These are phyloP conservation scores for Tanacetum coccineum DNA, from an alignment of 129 eudicot species.

Conservation along the genomic window DNA sequence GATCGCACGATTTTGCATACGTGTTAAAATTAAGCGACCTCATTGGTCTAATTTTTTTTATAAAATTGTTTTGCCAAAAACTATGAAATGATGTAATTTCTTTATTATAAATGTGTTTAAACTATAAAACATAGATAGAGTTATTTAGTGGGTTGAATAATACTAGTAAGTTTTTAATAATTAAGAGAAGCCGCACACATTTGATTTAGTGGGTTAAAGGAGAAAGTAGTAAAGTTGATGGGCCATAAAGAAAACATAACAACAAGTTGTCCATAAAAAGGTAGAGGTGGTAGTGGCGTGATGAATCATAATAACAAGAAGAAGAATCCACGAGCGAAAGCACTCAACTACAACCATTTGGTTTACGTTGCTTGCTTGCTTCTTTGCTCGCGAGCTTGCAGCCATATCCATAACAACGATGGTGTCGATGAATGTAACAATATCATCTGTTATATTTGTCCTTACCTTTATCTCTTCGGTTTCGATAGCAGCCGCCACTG, in stretches of 20 bases:
- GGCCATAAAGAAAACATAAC: neutral
- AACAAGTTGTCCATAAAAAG: constrained; percentile 11
- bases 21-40: too few species aligned
- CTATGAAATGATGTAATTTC: too few species aligned
- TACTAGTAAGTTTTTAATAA: too few species aligned
- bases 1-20: too few species aligned
- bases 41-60: too few species aligned
- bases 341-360: neutral
- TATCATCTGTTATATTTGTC: constrained; percentile 17
- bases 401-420: constrained; percentile 13
- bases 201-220: neutral
- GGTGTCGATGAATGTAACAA: constrained; percentile 16
- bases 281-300: constrained; percentile 21
- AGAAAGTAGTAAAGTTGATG: constrained; percentile 6
- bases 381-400: constrained; percentile 27
- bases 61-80: too few species aligned
- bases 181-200: too few species aligned
- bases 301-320: neutral
- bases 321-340: neutral
- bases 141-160: too few species aligned
- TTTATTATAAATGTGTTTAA: too few species aligned
- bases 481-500: constrained; percentile 9
- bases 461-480: constrained; percentile 9
- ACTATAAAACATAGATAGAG: too few species aligned
- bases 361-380: constrained; percentile 29